Percentiles rank a stretch among this genome's conserved stretches.
phyloP scores from a whole-genome alignment of 75 land plant genomes.

The Selaginella tamariscina region DNA sequence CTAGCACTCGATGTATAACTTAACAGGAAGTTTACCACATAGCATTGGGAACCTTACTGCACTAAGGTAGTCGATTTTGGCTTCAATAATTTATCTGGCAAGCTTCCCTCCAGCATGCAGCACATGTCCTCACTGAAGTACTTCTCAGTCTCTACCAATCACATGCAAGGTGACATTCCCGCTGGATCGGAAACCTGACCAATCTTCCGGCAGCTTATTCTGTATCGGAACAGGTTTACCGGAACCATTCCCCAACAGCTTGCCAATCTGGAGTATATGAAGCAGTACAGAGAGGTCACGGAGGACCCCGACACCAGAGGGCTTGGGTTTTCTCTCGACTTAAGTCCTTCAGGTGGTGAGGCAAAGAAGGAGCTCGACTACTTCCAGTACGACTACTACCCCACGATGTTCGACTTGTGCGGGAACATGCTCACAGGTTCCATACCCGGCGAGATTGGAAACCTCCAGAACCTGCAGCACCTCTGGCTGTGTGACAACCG shows the following conservation, averaged over 20 bases:
- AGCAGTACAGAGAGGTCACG: neutral
- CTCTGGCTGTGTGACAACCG: conserved; percentile 7
- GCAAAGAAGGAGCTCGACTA: neutral
- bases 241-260: conserved; percentile 7
- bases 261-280: neutral
- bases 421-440: neutral
- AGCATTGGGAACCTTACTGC: neutral
- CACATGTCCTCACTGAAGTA: neutral
- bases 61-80: conserved; percentile 4
- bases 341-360: neutral
- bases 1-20: neutral
- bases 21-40: neutral
- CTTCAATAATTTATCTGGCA: neutral
- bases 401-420: conserved; percentile 1
- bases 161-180: conserved; percentile 1
- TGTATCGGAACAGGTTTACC: conserved; percentile 1
- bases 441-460: conserved; percentile 4
- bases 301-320: neutral
- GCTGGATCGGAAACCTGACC: neutral
- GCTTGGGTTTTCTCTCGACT: neutral
- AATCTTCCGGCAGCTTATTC: conserved; percentile 2
- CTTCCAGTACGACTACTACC: neutral
- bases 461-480: conserved; percentile 7
- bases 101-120: neutral
- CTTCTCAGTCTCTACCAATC: neutral